phyloP scores from a whole-genome alignment of 2,329 filamentous ascomycete genomes.

The Ophiostoma sp. region DNA sequence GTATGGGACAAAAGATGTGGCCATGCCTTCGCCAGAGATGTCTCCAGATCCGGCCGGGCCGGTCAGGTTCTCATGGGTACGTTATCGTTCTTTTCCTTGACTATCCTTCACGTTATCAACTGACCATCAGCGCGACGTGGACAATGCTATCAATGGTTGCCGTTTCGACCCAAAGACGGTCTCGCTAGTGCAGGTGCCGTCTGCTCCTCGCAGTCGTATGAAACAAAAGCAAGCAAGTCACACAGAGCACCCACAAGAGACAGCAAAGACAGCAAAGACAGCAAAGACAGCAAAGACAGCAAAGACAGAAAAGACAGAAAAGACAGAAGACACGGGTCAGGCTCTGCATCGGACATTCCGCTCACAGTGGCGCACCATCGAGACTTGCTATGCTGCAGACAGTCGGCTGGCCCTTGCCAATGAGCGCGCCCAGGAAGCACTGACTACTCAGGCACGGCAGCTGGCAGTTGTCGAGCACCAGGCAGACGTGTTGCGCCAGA shows the following conservation, averaged over 20 bases:
- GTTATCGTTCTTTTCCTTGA: not conserved
- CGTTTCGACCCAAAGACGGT: slow-evolving; percentile 15
- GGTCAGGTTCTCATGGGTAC: not conserved
- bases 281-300: not conserved
- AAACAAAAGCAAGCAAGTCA: not conserved
- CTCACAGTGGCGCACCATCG: slow-evolving; percentile 17
- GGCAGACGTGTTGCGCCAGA: not conserved
- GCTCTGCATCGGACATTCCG: slow-evolving; percentile 16
- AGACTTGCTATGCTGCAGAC: slow-evolving; percentile 9
- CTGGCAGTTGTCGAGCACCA: slow-evolving; percentile 17
- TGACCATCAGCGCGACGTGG: slow-evolving; percentile 23
- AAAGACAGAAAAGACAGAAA: not conserved
- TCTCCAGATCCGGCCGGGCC: not conserved
- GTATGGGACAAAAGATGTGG: not conserved
- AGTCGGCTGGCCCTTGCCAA: slow-evolving; percentile 17
- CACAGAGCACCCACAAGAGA: not conserved
- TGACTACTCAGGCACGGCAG: slow-evolving; percentile 9
- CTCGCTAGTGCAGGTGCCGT: not conserved
- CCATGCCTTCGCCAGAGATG: not conserved
- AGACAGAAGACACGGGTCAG: not conserved
- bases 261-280: not conserved
- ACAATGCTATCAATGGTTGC: slow-evolving; percentile 24
- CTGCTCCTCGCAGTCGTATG: not conserved
- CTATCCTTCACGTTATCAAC: not conserved
- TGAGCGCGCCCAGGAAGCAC: slow-evolving; percentile 12